Conservation (phyloP, 257 asterid species). For the Nicotiana knightiana region DNA sequence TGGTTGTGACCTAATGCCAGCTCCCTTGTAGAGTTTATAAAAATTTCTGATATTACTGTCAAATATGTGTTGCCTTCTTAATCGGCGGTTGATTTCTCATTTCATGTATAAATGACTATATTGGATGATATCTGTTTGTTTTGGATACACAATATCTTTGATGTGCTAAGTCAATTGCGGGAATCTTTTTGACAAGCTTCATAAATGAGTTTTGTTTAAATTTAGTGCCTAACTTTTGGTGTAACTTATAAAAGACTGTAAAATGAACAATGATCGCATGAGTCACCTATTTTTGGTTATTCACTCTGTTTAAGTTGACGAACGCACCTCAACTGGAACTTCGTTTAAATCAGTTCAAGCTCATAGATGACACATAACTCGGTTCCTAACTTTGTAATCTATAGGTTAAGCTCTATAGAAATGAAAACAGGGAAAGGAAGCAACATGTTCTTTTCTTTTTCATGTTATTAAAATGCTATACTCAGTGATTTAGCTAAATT, state of each 20-base stretch:
- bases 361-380: neutral
- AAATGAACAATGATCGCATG: neutral
- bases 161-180: neutral
- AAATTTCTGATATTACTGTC: neutral
- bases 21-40: neutral
- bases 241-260: neutral
- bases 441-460: neutral
- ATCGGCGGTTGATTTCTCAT: neutral
- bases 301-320: neutral
- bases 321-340: neutral
- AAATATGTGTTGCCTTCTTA: neutral
- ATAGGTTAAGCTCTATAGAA: neutral
- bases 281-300: neutral
- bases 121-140: neutral
- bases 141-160: neutral
- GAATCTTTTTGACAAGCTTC: neutral
- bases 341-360: neutral
- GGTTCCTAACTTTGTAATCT: neutral
- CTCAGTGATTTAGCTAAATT: neutral
- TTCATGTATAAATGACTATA: neutral
- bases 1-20: neutral
- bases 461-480: neutral
- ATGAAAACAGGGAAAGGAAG: neutral
- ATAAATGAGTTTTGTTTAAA: neutral
- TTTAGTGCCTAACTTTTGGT: neutral